Base-by-base conservation (phyloP, 306 rosid genomes). In the Corylus avellana region DNA sequence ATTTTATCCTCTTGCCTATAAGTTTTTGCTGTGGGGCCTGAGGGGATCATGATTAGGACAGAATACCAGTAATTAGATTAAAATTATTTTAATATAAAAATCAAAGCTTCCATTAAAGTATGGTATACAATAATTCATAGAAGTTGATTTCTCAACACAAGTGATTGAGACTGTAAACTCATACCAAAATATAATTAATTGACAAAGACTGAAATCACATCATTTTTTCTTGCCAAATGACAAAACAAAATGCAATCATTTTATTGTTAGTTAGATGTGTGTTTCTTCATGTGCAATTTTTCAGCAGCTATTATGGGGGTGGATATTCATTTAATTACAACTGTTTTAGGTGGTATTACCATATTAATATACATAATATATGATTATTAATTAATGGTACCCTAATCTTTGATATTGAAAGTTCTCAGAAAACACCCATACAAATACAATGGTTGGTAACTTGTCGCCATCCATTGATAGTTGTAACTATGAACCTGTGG, bases 251-350 rank as follows among this genome's bases (percentile, higher is more conserved):
- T 68, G 42, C 66, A 82, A 54, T 71, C 46, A 66, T 8, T 57
- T 49, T 49, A 59, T 35, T 27, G 62, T 64, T 79, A 57, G 50
- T 68, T 59, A 51, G 66, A 77, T 42, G 62, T 47, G 49, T 73
- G 85, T 79, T 76, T 50, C 70, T 79, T 73, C 70, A 62, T 63
- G 82, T 79, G 74, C 83, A 69, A 63, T 69, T 74, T 72, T 70
- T 58, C 29, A 70, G 53, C 22, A 55, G 46, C 49, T 42, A n/a
- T 42, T 9, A 67, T 39, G 51, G 20, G 48, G 8, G 7, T 5
- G 59, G 7, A 17, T 1, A 54, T 17, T 18, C 7, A 18, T 18
- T 13, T 54, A 54, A 16, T 10, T 0, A 54, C n/a, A 12, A 12
- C 5, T 50, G 2, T 16, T 16, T 54, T 16, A 1, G 7, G 59